Conservation (phyloP, 2,329 filamentous ascomycete genomes). For the Diaporthe ampelina region DNA sequence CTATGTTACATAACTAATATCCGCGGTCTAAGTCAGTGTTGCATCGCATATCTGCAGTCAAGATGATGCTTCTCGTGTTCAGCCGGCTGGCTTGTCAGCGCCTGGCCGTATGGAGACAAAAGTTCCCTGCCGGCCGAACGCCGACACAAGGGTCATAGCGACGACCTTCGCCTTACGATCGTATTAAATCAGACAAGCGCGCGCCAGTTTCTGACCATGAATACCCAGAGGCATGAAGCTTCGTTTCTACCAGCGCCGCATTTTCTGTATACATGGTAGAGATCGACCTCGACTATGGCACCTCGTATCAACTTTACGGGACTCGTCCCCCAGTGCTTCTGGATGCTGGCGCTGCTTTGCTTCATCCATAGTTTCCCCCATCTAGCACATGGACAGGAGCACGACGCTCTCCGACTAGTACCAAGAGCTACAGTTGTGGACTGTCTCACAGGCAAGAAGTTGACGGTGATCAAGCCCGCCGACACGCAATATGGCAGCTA, state of each 20-base stretch:
- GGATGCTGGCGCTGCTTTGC: background rate
- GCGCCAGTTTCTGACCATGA: background rate
- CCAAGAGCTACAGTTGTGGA: background rate
- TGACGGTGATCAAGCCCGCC: conserved; percentile 14
- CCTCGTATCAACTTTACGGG: background rate
- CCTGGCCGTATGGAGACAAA: background rate
- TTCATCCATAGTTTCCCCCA: background rate
- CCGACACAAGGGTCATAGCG: background rate
- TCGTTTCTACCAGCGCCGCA: background rate
- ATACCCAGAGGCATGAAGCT: background rate
- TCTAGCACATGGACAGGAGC: background rate
- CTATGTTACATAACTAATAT: conserved; percentile 5
- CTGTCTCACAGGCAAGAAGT: conserved; percentile 11
- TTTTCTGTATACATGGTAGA: background rate
- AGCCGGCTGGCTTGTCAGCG: background rate
- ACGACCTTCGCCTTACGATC: background rate
- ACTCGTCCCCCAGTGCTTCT: background rate
- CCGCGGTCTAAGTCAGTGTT: background rate
- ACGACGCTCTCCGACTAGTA: background rate
- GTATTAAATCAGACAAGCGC: background rate
- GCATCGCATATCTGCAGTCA: background rate
- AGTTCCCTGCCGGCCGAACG: background rate
- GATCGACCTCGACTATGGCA: background rate
- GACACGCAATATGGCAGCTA: conserved; percentile 8
- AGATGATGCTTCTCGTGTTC: conserved; percentile 22